A percentile compares a stretch with the other conserved stretches of the same genome.
These are phyloP conservation scores for Daedaleopsis nitida DNA, from an alignment of 768 basidiomycete species.

Conservation along the genomic window DNA sequence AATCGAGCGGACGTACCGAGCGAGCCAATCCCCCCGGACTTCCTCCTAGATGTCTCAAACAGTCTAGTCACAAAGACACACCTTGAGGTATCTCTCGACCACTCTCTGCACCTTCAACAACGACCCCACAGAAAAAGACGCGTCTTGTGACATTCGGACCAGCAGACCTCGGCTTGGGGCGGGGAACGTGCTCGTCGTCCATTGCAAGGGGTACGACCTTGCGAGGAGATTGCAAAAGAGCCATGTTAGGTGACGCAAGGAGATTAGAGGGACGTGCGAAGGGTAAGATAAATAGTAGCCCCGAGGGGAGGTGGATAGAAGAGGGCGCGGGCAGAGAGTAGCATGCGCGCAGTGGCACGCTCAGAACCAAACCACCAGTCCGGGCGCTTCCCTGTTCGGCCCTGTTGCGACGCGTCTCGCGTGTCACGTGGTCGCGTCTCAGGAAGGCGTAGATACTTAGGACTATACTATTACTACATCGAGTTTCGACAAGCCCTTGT, in stretches of 20 bases:
- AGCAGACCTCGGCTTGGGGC: constrained; percentile 39
- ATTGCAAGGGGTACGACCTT: constrained; percentile 74
- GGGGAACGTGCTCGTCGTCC: constrained; percentile 59
- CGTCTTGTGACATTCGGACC: constrained; percentile 61
- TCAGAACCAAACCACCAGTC: not conserved
- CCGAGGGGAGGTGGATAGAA: not conserved
- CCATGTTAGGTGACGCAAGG: constrained; percentile 43
- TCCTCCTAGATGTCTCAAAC: not conserved
- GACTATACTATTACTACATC: no score
- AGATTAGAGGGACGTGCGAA: not conserved
- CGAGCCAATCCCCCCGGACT: not conserved
- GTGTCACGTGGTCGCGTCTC: constrained; percentile 17
- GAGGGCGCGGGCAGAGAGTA: not conserved
- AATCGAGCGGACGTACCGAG: not conserved
- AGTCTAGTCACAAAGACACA: constrained; percentile 30
- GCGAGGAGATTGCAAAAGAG: constrained; percentile 67
- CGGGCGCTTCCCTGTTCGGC: constrained; percentile 9
- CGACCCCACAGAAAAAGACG: constrained; percentile 88
- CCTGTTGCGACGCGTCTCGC: constrained; percentile 17
- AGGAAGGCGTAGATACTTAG: no score
- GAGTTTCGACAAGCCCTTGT: no score
- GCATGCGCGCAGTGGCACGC: not conserved
- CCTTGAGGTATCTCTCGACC: constrained; percentile 71
- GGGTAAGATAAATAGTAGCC: constrained; percentile 1
- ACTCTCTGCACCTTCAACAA: constrained; percentile 81